Evolutionary conservation across 2,329 filamentous ascomycete genomes (phyloP).

Genomic region (Lasiodiplodia sp.): DNA sequence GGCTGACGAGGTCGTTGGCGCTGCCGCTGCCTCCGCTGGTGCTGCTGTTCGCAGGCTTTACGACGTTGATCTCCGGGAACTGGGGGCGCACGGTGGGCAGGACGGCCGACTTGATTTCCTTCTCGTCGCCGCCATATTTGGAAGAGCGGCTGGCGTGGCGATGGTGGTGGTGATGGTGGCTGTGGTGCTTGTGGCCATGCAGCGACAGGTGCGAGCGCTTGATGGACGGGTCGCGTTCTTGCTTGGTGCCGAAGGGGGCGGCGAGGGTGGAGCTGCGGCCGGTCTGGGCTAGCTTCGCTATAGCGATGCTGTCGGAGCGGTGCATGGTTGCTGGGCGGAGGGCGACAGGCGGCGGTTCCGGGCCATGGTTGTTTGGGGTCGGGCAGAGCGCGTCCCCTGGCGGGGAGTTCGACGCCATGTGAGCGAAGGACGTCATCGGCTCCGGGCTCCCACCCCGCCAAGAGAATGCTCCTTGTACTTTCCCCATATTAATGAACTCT

Average conservation of each 20-base stretch:
- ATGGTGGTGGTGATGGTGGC: slow-evolving; percentile 35
- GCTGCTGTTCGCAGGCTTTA: slow-evolving; percentile 43
- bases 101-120: slow-evolving; percentile 51
- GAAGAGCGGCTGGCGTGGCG: slow-evolving; percentile 33
- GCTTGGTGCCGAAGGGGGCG: slow-evolving; percentile 26
- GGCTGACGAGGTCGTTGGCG: slow-evolving; percentile 13
- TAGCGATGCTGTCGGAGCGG: slow-evolving; percentile 14
- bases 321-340: slow-evolving; percentile 21
- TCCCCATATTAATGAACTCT: background rate
- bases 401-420: slow-evolving; percentile 6
- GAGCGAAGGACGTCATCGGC: slow-evolving; percentile 29
- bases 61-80: slow-evolving; percentile 47
- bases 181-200: slow-evolving; percentile 37
- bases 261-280: slow-evolving; percentile 27
- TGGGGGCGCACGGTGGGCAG: slow-evolving; percentile 54
- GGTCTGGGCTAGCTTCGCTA: slow-evolving; percentile 25
- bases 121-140: slow-evolving; percentile 47
- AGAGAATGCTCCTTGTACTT: background rate
- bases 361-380: slow-evolving; percentile 6
- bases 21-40: slow-evolving; percentile 37
- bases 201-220: slow-evolving; percentile 42
- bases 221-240: slow-evolving; percentile 26
- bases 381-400: slow-evolving; percentile 11
- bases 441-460: slow-evolving; percentile 8
- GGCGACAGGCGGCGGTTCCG: slow-evolving; percentile 8